A percentile compares a stretch with the other conserved stretches of the same genome.
These are phyloP conservation scores for Phytophthora colocasiae DNA, from an alignment of 352 stramenopile genomes.

Conservation along the genomic window DNA sequence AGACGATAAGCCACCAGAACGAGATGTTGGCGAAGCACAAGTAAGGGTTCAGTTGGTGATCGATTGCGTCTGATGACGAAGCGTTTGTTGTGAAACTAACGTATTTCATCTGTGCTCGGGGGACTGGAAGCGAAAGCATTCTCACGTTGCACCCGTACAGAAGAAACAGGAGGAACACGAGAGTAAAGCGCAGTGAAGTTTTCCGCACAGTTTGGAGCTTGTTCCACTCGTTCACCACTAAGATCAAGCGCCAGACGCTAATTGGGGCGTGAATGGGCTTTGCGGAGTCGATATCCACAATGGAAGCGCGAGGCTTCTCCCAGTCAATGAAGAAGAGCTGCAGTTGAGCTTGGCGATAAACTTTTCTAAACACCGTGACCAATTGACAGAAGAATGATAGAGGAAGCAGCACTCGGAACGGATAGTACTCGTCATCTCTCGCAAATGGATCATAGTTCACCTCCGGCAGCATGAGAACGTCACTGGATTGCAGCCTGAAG, in stretches of 20 bases:
- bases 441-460: constrained; percentile 58
- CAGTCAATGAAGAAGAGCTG: constrained; percentile 95
- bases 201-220: constrained; percentile 87
- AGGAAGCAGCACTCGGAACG: constrained; percentile 86
- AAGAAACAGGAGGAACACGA: constrained; percentile 90
- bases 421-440: constrained; percentile 84
- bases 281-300: constrained; percentile 63
- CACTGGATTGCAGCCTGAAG: constrained; percentile 92
- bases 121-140: constrained; percentile 60
- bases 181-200: constrained; percentile 83
- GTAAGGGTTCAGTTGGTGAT: constrained; percentile 78
- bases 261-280: constrained; percentile 66
- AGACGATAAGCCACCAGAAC: constrained; percentile 87
- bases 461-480: constrained; percentile 91
- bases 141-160: constrained; percentile 79
- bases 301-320: constrained; percentile 86
- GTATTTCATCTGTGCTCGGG: constrained; percentile 58
- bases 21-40: constrained; percentile 91
- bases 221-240: constrained; percentile 95
- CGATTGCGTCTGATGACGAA: constrained; percentile 7
- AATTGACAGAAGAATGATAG: constrained; percentile 88
- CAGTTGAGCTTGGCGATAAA: constrained; percentile 83
- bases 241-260: constrained; percentile 94
- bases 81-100: constrained; percentile 34
- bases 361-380: constrained; percentile 60